Conservation (phyloP, 768 basidiomycete species). For the Scleroderma citrinum region DNA sequence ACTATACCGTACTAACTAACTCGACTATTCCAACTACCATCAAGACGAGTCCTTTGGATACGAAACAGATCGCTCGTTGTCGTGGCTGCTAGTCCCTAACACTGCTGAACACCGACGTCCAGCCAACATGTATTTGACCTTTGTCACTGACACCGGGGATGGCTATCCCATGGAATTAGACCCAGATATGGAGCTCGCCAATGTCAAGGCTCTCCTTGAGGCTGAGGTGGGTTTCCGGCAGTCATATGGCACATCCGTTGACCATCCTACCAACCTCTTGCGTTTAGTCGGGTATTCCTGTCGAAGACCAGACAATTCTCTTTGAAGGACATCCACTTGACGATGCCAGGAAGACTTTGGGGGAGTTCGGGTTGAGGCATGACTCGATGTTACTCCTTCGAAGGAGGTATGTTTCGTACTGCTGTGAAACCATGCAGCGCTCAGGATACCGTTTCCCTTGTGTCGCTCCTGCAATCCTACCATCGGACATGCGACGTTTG, state of each 20-base stretch:
- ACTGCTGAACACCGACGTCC: neutral
- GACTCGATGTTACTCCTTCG: slow-evolving; percentile 65
- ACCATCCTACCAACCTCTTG: neutral
- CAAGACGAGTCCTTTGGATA: neutral
- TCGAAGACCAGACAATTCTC: slow-evolving; percentile 67
- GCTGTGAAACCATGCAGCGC: no score
- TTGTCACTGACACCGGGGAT: slow-evolving; percentile 62
- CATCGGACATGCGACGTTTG: neutral
- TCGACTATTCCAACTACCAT: neutral
- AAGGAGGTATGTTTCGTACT: no score
- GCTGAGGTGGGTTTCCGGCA: slow-evolving; percentile 67
- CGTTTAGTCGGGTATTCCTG: slow-evolving; percentile 65
- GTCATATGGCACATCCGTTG: neutral
- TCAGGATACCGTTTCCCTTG: neutral
- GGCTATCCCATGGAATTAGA: slow-evolving; percentile 76
- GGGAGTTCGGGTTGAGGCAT: slow-evolving; percentile 51
- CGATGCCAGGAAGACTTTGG: slow-evolving; percentile 64
- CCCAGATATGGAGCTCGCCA: slow-evolving; percentile 84
- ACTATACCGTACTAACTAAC: neutral
- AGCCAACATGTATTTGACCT: slow-evolving; percentile 60
- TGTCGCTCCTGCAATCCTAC: neutral
- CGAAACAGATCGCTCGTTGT: neutral
- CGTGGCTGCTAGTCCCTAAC: neutral
- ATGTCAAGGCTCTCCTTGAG: slow-evolving; percentile 90
- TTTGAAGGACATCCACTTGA: slow-evolving; percentile 61